Percentiles rank a stretch among this genome's conserved stretches.
phyloP scores from a whole-genome alignment of 768 basidiomycete genomes.

The Scleroderma citrinum region DNA sequence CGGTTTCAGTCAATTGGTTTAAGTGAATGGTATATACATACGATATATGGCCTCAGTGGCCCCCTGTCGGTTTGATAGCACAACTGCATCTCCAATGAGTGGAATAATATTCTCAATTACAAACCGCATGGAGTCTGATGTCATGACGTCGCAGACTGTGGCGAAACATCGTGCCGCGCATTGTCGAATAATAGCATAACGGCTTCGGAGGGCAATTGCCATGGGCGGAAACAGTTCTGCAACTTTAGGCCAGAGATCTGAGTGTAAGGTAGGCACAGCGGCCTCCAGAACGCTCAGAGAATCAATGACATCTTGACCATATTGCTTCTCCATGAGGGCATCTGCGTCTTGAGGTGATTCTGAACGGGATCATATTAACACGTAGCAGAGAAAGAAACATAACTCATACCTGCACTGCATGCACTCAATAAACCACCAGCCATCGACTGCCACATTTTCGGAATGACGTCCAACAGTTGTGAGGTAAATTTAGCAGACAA shows the following conservation, averaged over 20 bases:
- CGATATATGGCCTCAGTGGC: conserved; percentile 88
- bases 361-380: conserved; percentile 19
- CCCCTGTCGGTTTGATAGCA: conserved; percentile 78
- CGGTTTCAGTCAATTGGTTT: conserved; percentile 8
- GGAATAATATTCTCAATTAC: conserved; percentile 86
- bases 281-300: conserved; percentile 86
- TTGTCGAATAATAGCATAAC: conserved; percentile 86
- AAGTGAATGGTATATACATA: conserved; percentile 37
- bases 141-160: conserved; percentile 82
- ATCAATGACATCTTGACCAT: conserved; percentile 89
- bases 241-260: conserved; percentile 63
- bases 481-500: conserved; percentile 74
- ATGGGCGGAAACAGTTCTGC: conserved; percentile 71
- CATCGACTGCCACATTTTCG: conserved; percentile 94
- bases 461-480: conserved; percentile 68
- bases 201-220: conserved; percentile 71
- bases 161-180: conserved; percentile 84
- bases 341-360: conserved; percentile 58
- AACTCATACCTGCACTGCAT: conserved; percentile 54
- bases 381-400: neutral
- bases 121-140: conserved; percentile 77
- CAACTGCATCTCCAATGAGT: conserved; percentile 70
- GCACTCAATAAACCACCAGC: conserved; percentile 67
- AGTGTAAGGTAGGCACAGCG: conserved; percentile 68
- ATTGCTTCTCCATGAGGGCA: conserved; percentile 58